phyloP scores from a whole-genome alignment of 192 early-diverging fungal genomes.

The Coemansia sp. region DNA sequence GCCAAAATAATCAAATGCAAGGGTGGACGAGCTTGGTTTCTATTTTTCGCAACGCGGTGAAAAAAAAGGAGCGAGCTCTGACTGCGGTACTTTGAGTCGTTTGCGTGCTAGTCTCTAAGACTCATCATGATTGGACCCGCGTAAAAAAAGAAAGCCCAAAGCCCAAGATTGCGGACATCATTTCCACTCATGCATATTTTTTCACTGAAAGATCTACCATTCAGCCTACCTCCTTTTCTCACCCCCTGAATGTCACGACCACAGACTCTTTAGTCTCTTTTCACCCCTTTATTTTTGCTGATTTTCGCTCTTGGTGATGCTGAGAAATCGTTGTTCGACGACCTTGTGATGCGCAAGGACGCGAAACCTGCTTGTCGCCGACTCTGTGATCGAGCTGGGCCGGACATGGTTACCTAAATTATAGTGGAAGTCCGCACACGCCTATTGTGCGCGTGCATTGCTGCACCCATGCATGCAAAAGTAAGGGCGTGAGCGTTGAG shows the following conservation, averaged over 20 bases:
- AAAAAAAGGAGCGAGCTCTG: not conserved
- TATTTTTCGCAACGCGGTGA: not conserved
- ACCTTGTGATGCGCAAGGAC: no score
- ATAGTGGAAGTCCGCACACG: conserved; percentile 3
- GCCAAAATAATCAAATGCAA: not conserved
- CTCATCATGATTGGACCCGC: conserved; percentile 11
- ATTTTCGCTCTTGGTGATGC: no score
- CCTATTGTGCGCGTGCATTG: not conserved
- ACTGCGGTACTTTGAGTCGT: no score
- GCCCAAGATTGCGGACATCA: not conserved
- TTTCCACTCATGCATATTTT: conserved; percentile 2
- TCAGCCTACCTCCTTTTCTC: no score
- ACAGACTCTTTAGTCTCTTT: no score
- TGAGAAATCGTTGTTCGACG: no score
- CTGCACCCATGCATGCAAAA: not conserved
- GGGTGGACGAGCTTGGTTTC: not conserved
- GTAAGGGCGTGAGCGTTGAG: not conserved
- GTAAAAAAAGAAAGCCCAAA: not conserved
- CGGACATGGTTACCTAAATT: conserved; percentile 9
- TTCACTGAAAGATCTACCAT: not conserved
- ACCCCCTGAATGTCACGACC: no score
- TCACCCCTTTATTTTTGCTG: no score
- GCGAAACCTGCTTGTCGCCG: not conserved
- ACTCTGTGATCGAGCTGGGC: not conserved
- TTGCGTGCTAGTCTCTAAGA: no score